Conservation (phyloP, 371 early-diverging fungal species). For the Fennellomyces sp. region DNA sequence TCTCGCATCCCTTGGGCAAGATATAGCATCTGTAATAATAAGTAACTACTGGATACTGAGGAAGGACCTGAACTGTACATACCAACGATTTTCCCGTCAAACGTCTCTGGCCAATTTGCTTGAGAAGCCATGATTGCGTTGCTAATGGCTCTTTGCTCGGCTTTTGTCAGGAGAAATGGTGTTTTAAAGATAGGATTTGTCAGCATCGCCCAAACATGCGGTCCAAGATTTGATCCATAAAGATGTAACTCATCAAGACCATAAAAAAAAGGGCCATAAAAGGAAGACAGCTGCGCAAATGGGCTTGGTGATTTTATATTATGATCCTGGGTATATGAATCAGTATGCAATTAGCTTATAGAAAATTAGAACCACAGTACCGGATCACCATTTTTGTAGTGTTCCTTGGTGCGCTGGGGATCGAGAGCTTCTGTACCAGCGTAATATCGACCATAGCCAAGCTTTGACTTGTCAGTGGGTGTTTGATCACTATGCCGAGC, state of each 20-base stretch:
- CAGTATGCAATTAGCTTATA: not conserved
- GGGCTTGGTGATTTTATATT: too few species aligned
- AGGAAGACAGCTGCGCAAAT: not conserved
- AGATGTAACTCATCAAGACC: not conserved
- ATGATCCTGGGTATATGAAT: not conserved
- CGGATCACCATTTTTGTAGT: not conserved
- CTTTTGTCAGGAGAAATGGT: not conserved
- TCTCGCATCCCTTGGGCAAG: not conserved
- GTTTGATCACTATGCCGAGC: too few species aligned
- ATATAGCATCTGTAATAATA: too few species aligned
- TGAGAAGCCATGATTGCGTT: not conserved
- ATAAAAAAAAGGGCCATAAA: not conserved
- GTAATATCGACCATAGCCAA: not conserved
- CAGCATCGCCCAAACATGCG: not conserved
- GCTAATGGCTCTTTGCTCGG: not conserved
- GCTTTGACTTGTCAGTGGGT: too few species aligned
- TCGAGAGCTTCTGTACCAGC: not conserved
- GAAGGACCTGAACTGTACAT: not conserved
- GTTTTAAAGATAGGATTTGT: not conserved
- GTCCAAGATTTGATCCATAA: not conserved
- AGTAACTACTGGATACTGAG: too few species aligned
- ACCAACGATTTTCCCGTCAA: not conserved
- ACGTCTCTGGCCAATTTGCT: not conserved
- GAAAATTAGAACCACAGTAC: too few species aligned
- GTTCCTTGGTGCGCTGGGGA: not conserved